Evolutionary conservation across 2,329 filamentous ascomycete species (phyloP).

Genomic region (Epichloe baconii): DNA sequence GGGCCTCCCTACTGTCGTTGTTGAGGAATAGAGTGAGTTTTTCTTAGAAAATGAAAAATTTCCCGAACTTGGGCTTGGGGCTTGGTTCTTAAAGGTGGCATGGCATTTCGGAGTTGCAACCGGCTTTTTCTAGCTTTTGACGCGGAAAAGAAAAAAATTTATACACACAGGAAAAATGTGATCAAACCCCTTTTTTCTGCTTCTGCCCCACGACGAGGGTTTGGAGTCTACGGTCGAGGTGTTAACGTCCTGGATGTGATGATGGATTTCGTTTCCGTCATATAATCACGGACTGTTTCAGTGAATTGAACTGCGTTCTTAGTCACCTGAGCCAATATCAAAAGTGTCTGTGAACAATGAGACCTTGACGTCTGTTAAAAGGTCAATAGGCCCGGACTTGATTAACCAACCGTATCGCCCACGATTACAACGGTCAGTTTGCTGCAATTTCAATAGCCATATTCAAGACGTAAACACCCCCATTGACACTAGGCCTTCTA

Average conservation of each 20-base stretch:
- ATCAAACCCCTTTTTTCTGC: constrained; percentile 15
- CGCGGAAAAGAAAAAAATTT: constrained; percentile 22
- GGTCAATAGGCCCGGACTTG: not conserved
- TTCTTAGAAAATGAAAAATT: constrained; percentile 7
- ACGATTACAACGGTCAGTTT: not conserved
- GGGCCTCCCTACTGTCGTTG: constrained; percentile 86
- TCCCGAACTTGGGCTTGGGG: constrained; percentile 27
- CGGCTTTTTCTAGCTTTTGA: constrained; percentile 31
- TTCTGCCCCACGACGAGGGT: not conserved
- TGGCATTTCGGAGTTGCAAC: constrained; percentile 34
- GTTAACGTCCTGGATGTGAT: constrained; percentile 4
- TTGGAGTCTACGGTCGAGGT: not conserved
- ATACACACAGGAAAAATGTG: constrained; percentile 17
- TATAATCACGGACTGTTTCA: not conserved
- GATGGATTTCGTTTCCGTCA: constrained; percentile 1
- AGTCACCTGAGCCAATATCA: not conserved
- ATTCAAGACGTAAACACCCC: not conserved
- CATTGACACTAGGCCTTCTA: not conserved
- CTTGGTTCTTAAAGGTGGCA: constrained; percentile 29
- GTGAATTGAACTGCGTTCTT: not conserved
- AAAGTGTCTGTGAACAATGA: not conserved
- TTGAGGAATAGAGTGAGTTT: constrained; percentile 49
- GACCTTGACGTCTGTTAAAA: not conserved
- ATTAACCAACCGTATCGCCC: not conserved
- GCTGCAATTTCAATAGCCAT: not conserved